A percentile compares a stretch with the other conserved stretches of the same genome.
Conservation (phyloP, 176 grass and related monocot genomes). For the Ananas comosus region DNA sequence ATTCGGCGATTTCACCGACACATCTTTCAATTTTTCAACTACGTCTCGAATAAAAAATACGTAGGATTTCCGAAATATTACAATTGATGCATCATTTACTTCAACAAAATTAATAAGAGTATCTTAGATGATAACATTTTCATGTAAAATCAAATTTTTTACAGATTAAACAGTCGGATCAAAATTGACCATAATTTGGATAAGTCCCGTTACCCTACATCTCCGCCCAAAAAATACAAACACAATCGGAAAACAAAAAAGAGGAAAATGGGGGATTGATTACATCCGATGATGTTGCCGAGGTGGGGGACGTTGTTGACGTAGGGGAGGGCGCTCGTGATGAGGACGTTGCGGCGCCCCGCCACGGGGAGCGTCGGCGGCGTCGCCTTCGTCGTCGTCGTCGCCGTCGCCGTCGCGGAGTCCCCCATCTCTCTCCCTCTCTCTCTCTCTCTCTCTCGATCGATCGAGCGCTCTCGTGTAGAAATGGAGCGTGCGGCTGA, state of each 20-base stretch:
- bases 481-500: no score
- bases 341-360: conserved; percentile 66
- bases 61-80: no score
- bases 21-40: no score
- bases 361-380: conserved; percentile 43
- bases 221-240: not conserved
- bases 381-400: conserved; percentile 8
- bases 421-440: conserved; percentile 6
- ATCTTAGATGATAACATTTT: not conserved
- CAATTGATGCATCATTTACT: not conserved
- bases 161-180: no score
- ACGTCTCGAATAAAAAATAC: no score
- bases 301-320: conserved; percentile 84
- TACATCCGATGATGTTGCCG: conserved; percentile 81
- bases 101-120: not conserved
- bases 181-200: not conserved
- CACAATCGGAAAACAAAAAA: not conserved
- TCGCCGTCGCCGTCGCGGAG: not conserved
- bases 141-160: no score
- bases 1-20: no score
- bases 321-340: conserved; percentile 78
- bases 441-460: no score
- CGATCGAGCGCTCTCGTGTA: no score
- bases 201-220: not conserved
- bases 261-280: conserved; percentile 1